phyloP scores from a whole-genome alignment of 1,284 basidiomycete genomes.

The Cerioporus squamosus region DNA sequence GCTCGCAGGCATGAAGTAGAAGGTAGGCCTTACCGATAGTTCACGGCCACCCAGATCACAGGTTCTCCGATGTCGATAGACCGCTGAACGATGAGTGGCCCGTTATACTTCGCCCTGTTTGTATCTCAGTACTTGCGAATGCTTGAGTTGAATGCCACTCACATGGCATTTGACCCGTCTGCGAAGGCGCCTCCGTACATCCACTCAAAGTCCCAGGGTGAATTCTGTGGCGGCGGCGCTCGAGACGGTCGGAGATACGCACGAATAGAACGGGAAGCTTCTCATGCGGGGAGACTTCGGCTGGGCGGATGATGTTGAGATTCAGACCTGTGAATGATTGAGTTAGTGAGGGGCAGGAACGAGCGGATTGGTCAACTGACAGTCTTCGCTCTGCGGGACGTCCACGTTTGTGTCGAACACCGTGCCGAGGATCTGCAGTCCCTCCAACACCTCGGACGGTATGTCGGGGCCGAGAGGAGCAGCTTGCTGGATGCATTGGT shows the following conservation, averaged over 20 bases:
- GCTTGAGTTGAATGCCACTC: not conserved
- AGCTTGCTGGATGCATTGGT: slow-evolving; percentile 18
- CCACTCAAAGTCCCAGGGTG: not conserved
- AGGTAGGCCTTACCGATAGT: slow-evolving; percentile 36
- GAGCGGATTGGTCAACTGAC: slow-evolving; percentile 28
- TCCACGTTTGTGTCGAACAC: not conserved
- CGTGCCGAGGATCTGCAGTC: not conserved
- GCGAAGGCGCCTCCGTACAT: not conserved
- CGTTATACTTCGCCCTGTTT: not conserved
- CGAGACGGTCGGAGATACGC: slow-evolving; percentile 14
- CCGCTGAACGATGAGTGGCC: slow-evolving; percentile 26
- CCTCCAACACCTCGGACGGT: not conserved
- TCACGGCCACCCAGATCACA: slow-evolving; percentile 38
- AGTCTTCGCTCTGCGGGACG: slow-evolving; percentile 46
- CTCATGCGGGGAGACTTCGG: slow-evolving; percentile 38
- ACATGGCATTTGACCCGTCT: not conserved
- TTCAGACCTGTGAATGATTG: slow-evolving; percentile 47
- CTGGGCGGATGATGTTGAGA: slow-evolving; percentile 58
- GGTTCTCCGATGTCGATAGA: slow-evolving; percentile 42
- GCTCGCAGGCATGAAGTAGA: slow-evolving; percentile 8
- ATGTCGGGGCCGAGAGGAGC: not conserved
- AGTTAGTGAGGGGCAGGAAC: slow-evolving; percentile 13
- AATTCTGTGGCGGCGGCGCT: not conserved
- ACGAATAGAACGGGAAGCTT: slow-evolving; percentile 61
- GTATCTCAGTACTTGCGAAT: not conserved